Evolutionary conservation across 2,329 filamentous ascomycete genomes (phyloP).

Genomic region (Calycina herbarum): DNA sequence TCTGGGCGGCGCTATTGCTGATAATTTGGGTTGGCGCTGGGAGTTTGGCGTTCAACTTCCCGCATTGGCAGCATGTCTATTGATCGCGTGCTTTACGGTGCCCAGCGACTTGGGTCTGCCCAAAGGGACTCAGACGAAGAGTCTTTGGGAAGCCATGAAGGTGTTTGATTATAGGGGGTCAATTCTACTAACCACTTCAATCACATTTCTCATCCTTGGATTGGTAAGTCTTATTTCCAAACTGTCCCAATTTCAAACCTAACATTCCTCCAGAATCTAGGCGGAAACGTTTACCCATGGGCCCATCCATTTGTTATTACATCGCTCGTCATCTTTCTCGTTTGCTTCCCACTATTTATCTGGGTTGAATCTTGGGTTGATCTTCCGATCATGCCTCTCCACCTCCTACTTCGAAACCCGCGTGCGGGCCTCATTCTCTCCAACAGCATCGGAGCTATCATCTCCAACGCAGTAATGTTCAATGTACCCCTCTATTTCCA

Average conservation of each 20-base stretch:
- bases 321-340: constrained; percentile 49
- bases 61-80: constrained; percentile 48
- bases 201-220: constrained; percentile 58
- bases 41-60: constrained; percentile 66
- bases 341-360: constrained; percentile 53
- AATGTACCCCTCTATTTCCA: constrained; percentile 75
- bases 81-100: constrained; percentile 48
- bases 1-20: constrained; percentile 68
- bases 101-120: constrained; percentile 53
- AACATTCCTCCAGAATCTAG: constrained; percentile 49
- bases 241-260: constrained; percentile 5
- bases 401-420: constrained; percentile 50
- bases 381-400: constrained; percentile 61
- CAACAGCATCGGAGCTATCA: constrained; percentile 52
- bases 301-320: constrained; percentile 57
- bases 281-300: constrained; percentile 65
- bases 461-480: constrained; percentile 58
- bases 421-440: constrained; percentile 58
- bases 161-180: constrained; percentile 60
- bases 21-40: constrained; percentile 72
- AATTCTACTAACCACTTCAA: constrained; percentile 50
- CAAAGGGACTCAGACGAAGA: constrained; percentile 45
- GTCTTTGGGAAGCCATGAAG: constrained; percentile 49
- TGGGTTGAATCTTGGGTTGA: constrained; percentile 51
- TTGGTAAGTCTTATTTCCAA: constrained; percentile 43